A percentile compares a stretch with the other conserved stretches of the same genome.
These are phyloP conservation scores for Hymenotorrendiella dingleyae DNA, from an alignment of 2,329 filamentous ascomycete genomes.

Conservation along the genomic window DNA sequence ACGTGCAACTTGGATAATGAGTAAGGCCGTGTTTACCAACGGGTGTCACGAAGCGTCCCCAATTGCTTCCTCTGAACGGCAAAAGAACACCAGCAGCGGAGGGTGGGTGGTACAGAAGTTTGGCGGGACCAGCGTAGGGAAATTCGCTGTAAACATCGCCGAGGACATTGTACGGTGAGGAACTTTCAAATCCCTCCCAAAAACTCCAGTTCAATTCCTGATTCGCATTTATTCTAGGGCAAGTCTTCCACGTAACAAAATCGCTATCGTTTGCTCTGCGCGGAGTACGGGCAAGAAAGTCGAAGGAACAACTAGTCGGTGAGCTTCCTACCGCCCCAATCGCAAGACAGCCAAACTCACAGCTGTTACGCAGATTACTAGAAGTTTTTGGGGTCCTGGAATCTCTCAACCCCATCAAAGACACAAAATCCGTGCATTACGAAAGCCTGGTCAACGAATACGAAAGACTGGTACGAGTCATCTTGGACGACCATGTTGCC, in stretches of 20 bases:
- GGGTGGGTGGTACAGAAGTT: conserved; percentile 91
- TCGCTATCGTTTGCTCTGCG: conserved; percentile 93
- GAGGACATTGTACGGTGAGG: conserved; percentile 62
- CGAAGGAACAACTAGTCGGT: conserved; percentile 93
- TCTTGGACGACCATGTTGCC: conserved; percentile 74
- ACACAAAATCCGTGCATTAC: conserved; percentile 46
- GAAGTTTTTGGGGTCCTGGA: conserved; percentile 54
- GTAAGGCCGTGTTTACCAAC: conserved; percentile 11
- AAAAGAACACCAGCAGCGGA: conserved; percentile 29
- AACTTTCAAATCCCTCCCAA: no score
- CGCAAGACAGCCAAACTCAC: conserved; percentile 8
- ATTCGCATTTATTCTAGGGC: conserved; percentile 37
- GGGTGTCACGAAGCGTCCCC: conserved; percentile 13
- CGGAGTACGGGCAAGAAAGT: conserved; percentile 90
- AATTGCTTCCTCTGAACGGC: conserved; percentile 7
- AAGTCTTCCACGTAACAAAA: conserved; percentile 60
- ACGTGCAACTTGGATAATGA: conserved; percentile 17
- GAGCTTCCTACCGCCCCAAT: conserved; percentile 36
- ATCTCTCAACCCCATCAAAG: conserved; percentile 46
- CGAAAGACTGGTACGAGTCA: conserved; percentile 69
- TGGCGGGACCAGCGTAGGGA: conserved; percentile 90
- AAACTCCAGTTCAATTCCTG: no score
- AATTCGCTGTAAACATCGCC: conserved; percentile 75
- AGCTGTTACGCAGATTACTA: conserved; percentile 35
- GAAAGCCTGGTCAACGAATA: conserved; percentile 55